These are phyloP conservation scores for Cyclotella atomus DNA, from an alignment of 108 stramenopile genomes.

Conservation along the genomic window DNA sequence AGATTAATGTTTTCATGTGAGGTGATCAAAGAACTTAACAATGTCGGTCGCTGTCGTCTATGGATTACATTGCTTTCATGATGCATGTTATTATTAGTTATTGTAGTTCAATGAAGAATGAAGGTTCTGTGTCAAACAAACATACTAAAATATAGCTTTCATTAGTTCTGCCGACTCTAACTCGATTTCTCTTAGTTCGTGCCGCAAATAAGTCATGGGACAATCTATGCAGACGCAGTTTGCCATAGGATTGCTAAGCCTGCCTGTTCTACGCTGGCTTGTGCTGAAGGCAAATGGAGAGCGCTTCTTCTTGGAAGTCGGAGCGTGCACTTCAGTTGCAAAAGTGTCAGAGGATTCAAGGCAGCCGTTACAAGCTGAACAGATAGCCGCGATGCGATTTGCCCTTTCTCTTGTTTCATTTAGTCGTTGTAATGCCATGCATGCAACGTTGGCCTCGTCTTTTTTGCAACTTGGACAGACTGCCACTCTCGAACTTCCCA, in stretches of 20 bases:
- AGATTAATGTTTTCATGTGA: background rate
- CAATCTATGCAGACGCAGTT: slow-evolving; percentile 89
- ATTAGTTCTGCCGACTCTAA: slow-evolving; percentile 69
- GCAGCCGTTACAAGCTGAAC: slow-evolving; percentile 74
- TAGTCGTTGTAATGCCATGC: slow-evolving; percentile 55
- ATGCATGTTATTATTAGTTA: no score
- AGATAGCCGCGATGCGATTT: slow-evolving; percentile 60
- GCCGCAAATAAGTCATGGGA: slow-evolving; percentile 77
- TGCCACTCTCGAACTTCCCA: slow-evolving; percentile 66
- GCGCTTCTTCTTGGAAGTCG: slow-evolving; percentile 18
- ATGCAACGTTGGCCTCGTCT: slow-evolving; percentile 49
- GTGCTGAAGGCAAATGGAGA: slow-evolving; percentile 4
- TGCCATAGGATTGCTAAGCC: slow-evolving; percentile 69
- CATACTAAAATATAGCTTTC: slow-evolving; percentile 24
- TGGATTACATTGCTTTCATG: background rate
- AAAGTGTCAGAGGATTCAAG: slow-evolving; percentile 72
- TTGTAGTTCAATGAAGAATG: background rate
- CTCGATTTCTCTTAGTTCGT: slow-evolving; percentile 67
- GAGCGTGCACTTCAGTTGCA: slow-evolving; percentile 37
- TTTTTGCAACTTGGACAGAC: slow-evolving; percentile 66
- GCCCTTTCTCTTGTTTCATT: slow-evolving; percentile 60
- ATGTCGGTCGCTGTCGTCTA: background rate
- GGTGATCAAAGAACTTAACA: background rate
- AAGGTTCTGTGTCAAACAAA: background rate
- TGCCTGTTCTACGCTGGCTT: slow-evolving; percentile 18